Evolutionary conservation across 2,329 filamentous ascomycete species (phyloP), one percentile per base, ranked within the genome.

Genomic region (Aspergillaceae sp.): DNA sequence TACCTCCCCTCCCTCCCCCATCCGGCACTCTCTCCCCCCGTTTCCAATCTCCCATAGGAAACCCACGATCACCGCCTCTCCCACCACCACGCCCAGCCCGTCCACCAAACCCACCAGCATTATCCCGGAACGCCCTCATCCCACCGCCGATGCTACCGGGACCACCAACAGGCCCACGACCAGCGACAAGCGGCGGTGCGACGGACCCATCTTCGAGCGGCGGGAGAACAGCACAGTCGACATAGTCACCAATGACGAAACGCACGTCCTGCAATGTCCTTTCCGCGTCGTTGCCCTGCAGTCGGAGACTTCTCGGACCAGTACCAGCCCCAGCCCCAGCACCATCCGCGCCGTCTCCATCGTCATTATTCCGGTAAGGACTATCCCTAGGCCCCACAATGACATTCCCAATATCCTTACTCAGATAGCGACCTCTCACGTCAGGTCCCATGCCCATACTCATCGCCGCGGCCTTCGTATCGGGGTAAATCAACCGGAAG

Each of bases 161-260:
- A 7, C 65, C 69, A n/a, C 73, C 66, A 1, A 71, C 70, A 43
- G 67, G 66, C 32, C 71, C 67, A 7, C 55, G 45, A 29, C 74
- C 72, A 26, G 71, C 71, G 8, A 76, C 72, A n/a, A 77, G 71
- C 7, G 71, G 57, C 34, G 85, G 80, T 38, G 83, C 82, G 35
- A 94, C 82, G 30, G 78, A 79, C 0, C 89, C 89, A 62, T 91
- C 84, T 30, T 79, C 71, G 28, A 86, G 70, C 1, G 87, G 87
- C 37, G 87, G 83, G 46, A 91, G 72, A 49, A 95, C 82, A 4
- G 87, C 86, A 63, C 87, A 91, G 48, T 84, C 84, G 36, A 97
- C 76, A 61, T 86, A 94, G 66, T 97, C 91, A 0, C 91, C 91
- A 51, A 92, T 84, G 7, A 95, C 84, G 59, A 95, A 94, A 26